phyloP scores from a whole-genome alignment of 2,329 filamentous ascomycete genomes.

The Lasiodiplodia sp. region DNA sequence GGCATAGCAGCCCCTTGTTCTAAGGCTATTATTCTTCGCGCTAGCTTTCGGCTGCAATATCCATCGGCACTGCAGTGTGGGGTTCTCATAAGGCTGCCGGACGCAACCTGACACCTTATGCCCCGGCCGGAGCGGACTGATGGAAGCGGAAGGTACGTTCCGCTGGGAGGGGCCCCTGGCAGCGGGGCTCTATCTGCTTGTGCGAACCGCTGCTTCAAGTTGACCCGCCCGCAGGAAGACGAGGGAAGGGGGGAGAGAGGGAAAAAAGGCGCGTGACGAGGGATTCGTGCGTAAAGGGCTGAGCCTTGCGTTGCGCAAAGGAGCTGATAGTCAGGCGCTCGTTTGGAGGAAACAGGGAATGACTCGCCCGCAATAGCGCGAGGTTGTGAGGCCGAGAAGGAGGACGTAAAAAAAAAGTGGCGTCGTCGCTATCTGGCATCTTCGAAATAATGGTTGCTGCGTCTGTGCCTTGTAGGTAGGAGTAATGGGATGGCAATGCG shows the following conservation, averaged over 20 bases:
- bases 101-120: neutral
- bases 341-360: neutral
- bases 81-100: neutral
- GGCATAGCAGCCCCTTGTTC: too few species aligned
- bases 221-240: too few species aligned
- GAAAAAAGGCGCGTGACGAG: neutral
- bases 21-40: too few species aligned
- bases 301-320: neutral
- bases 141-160: neutral
- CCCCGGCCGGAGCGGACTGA: neutral
- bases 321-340: neutral
- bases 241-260: neutral
- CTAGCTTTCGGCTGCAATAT: neutral
- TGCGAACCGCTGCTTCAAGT: neutral
- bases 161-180: neutral
- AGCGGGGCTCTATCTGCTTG: neutral
- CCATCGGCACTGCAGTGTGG: neutral
- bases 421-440: neutral
- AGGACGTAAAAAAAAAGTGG: neutral
- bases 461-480: neutral
- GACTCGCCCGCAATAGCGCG: neutral
- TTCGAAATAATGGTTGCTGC: neutral
- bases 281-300: neutral
- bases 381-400: neutral
- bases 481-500: slow-evolving; percentile 17